Percentiles rank a stretch among this genome's conserved stretches.
Conservation (phyloP, 306 rosid genomes). For the Acmispon strigosus region DNA sequence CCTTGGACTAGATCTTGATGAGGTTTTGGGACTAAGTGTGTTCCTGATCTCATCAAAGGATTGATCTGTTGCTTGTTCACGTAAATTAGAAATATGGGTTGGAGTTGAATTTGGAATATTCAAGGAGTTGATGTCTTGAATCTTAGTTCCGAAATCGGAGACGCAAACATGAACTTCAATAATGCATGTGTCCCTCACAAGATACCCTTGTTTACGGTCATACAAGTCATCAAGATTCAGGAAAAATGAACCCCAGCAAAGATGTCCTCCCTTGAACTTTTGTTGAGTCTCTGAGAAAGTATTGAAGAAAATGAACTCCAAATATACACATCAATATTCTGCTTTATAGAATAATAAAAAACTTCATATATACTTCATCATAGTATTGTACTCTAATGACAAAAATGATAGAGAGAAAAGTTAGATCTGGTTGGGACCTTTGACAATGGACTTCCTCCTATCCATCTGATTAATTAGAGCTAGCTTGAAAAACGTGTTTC, state of each 20-base stretch:
- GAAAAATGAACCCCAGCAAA: conserved; percentile 86
- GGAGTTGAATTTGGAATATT: neutral
- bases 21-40: neutral
- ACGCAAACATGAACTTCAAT: conserved; percentile 79
- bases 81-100: neutral
- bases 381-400: too few species aligned
- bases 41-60: conserved; percentile 6
- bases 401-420: neutral
- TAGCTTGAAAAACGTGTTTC: conserved; percentile 30
- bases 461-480: conserved; percentile 24
- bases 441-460: conserved; percentile 6
- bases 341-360: neutral
- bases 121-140: neutral
- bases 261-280: conserved; percentile 75
- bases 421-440: neutral
- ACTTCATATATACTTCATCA: too few species aligned
- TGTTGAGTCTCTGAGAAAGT: conserved; percentile 61
- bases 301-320: too few species aligned
- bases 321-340: neutral
- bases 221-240: conserved; percentile 59
- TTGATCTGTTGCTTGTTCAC: conserved; percentile 4
- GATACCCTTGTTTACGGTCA: conserved; percentile 61
- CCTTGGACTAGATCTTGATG: conserved; percentile 1
- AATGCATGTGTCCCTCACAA: conserved; percentile 59
- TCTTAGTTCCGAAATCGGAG: conserved; percentile 11